Percentiles rank a stretch among this genome's conserved stretches.
phyloP scores from a whole-genome alignment of 306 rosid genomes.

The Arachis hypogaea region DNA sequence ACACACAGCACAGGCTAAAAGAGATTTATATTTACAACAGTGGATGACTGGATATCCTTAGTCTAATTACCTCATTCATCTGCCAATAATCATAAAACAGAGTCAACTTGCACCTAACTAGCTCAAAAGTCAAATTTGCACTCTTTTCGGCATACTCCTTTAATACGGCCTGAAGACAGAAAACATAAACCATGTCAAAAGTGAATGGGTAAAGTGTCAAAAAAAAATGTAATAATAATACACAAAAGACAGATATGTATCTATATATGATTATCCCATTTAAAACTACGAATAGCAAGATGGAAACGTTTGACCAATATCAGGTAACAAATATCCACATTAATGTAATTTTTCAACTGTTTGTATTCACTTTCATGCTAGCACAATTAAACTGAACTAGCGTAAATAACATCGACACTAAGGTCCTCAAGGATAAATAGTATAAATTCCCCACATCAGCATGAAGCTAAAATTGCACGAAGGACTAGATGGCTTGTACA shows the following conservation, averaged over 20 bases:
- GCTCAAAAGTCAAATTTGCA: conserved; percentile 58
- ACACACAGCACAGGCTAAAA: neutral
- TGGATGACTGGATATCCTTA: neutral
- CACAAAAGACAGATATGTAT: neutral
- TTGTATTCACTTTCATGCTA: conserved; percentile 24
- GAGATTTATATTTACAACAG: conserved; percentile 14
- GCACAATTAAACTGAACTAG: conserved; percentile 20
- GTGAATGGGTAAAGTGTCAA: conserved; percentile 21
- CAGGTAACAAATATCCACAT: neutral
- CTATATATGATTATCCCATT: conserved; percentile 24
- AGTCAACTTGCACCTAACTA: conserved; percentile 88
- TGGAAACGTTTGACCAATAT: conserved; percentile 8
- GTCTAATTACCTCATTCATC: conserved; percentile 82
- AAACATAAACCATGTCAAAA: conserved; percentile 30
- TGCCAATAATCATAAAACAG: conserved; percentile 91
- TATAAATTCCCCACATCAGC: conserved; percentile 3
- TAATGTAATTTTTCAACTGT: conserved; percentile 6
- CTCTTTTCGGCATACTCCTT: conserved; percentile 55
- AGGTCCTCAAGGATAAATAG: neutral
- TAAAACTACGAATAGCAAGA: conserved; percentile 12
- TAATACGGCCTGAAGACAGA: conserved; percentile 58
- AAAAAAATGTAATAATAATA: conserved; percentile 8
- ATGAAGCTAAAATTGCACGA: neutral
- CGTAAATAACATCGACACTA: conserved; percentile 16
- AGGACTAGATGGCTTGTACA: neutral